Evolutionary conservation across 495 filamentous ascomycete species (phyloP).

Genomic region (Penicillium turbatum): DNA sequence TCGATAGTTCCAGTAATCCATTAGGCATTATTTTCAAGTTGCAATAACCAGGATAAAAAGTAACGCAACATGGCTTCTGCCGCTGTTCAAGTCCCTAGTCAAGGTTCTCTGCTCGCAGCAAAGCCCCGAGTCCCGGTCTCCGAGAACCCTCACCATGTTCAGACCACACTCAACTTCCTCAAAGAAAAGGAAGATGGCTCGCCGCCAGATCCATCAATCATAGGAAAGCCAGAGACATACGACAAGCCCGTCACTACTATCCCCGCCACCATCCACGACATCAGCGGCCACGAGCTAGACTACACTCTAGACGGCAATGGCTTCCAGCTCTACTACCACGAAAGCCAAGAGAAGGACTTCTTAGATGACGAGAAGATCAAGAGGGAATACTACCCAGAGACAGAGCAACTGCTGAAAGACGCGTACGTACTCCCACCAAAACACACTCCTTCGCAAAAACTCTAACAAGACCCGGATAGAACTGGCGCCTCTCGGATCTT

Average conservation of each 20-base stretch:
- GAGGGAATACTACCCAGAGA: conserved; percentile 60
- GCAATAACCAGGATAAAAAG: not conserved
- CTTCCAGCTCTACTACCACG: conserved; percentile 49
- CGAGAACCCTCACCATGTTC: conserved; percentile 44
- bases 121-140: conserved; percentile 12
- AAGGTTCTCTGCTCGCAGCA: conserved; percentile 14
- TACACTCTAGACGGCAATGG: conserved; percentile 47
- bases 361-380: conserved; percentile 66
- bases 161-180: conserved; percentile 56
- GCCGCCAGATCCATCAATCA: conserved; percentile 46
- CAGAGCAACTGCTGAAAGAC: conserved; percentile 60
- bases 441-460: not conserved
- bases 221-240: conserved; percentile 49
- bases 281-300: conserved; percentile 47
- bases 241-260: conserved; percentile 35
- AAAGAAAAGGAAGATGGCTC: conserved; percentile 57
- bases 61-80: conserved; percentile 33
- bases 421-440: conserved; percentile 33
- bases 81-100: conserved; percentile 34
- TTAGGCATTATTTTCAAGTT: not conserved
- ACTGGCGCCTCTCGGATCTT: conserved; percentile 55
- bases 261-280: conserved; percentile 39
- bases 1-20: not conserved
- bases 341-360: conserved; percentile 47
- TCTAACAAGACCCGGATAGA: conserved; percentile 21